Evolutionary conservation across 1,139 yeast genomes (phyloP).

Genomic region (Suhomyces choctaworum): DNA sequence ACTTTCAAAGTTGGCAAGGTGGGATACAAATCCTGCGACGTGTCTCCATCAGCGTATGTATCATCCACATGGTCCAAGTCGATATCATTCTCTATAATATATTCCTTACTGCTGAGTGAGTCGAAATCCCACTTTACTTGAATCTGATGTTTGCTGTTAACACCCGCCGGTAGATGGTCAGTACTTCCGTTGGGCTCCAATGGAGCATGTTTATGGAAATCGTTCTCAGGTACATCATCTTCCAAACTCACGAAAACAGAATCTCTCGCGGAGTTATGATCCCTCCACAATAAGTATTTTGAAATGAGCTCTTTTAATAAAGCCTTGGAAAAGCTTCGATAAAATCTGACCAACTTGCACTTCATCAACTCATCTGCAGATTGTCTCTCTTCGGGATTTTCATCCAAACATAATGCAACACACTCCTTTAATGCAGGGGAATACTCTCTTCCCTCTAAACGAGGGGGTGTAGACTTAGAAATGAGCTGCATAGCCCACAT

Average conservation of each 20-base stretch:
- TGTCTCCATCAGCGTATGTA: constrained; percentile 30
- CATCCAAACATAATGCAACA: constrained; percentile 89
- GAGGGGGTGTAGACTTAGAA: constrained; percentile 89
- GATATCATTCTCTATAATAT: constrained; percentile 66
- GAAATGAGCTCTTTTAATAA: constrained; percentile 75
- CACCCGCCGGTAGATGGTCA: constrained; percentile 1
- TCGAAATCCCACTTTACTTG: constrained; percentile 90
- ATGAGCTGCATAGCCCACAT: constrained; percentile 92
- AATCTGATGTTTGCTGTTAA: constrained; percentile 35
- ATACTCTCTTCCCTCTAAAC: constrained; percentile 88
- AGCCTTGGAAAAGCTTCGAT: constrained; percentile 59
- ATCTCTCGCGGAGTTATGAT: constrained; percentile 53
- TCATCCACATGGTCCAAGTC: constrained; percentile 50
- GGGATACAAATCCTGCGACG: constrained; percentile 25
- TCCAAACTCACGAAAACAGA: constrained; percentile 41
- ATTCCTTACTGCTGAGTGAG: constrained; percentile 69
- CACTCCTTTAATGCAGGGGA: constrained; percentile 78
- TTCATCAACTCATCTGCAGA: constrained; percentile 81
- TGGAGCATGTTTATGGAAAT: constrained; percentile 3
- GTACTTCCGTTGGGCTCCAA: constrained; percentile 2
- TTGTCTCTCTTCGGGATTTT: constrained; percentile 85
- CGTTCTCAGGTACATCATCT: constrained; percentile 23
- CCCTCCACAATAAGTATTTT: constrained; percentile 80
- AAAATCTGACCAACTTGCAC: constrained; percentile 66
- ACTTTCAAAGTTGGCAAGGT: constrained; percentile 33